Conservation (phyloP, 192 early-diverging fungal species). For the Coemansia sp. region DNA sequence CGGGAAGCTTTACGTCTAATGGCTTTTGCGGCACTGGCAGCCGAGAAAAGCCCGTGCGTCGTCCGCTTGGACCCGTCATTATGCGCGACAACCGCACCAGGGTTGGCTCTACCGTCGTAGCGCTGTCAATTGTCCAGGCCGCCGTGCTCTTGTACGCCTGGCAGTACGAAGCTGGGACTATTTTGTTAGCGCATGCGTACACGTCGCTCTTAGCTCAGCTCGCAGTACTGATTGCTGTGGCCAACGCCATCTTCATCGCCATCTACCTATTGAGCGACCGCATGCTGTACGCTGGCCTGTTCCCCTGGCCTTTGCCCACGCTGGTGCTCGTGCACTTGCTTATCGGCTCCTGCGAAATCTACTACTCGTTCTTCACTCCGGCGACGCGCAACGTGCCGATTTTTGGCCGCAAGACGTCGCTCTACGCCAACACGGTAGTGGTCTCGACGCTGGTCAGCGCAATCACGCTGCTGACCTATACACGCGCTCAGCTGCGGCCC, state of each 20-base stretch:
- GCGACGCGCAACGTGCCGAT: slow-evolving; percentile 6
- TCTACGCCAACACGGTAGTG: slow-evolving; percentile 11
- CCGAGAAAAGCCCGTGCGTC: not conserved
- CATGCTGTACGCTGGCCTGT: slow-evolving; percentile 14
- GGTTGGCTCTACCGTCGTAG: not conserved
- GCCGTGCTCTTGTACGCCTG: not conserved
- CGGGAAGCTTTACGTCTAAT: not conserved
- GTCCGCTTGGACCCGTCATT: slow-evolving; percentile 4
- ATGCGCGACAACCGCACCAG: slow-evolving; percentile 7
- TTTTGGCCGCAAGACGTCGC: not conserved
- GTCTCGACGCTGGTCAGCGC: not conserved
- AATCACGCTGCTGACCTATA: not conserved
- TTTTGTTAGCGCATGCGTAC: not conserved
- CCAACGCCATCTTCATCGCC: not conserved
- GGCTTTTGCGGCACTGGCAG: not conserved
- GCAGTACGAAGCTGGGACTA: not conserved
- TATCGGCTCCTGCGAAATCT: slow-evolving; percentile 9
- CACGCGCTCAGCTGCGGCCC: slow-evolving; percentile 11
- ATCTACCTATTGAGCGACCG: slow-evolving; percentile 3
- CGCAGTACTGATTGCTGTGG: not conserved
- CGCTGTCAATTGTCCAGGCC: not conserved
- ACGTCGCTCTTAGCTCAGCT: not conserved
- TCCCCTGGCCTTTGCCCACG: slow-evolving; percentile 8
- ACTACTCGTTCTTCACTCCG: slow-evolving; percentile 31
- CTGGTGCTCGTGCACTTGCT: not conserved